Conservation (phyloP, 148 eudicot species). For the Rhododendron ovatum region DNA sequence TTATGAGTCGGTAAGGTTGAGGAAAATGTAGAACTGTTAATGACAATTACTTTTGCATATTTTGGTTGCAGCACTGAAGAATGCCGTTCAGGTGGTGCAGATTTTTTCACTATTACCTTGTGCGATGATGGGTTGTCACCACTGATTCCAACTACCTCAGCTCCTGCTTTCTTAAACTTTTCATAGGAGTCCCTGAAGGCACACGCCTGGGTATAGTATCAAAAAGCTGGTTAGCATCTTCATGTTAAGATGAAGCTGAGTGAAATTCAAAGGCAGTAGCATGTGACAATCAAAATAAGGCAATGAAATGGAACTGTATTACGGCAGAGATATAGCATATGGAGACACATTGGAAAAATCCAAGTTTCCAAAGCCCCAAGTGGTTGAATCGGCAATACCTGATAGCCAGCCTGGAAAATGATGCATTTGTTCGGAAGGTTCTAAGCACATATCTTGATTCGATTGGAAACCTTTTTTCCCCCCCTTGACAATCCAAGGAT, state of each 20-base stretch:
- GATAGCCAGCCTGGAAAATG: not conserved
- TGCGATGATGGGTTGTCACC: constrained; percentile 83
- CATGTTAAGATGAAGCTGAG: not conserved
- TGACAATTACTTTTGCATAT: not conserved
- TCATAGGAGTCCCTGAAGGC: constrained; percentile 98
- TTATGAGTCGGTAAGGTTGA: not conserved
- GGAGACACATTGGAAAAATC: not conserved
- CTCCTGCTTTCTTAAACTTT: constrained; percentile 98
- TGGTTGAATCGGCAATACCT: not conserved
- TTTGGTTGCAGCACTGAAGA: too few relatives aligned
- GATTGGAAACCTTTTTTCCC: not conserved
- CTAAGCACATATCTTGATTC: not conserved
- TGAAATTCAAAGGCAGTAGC: not conserved
- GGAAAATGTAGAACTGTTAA: not conserved
- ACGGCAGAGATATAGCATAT: not conserved
- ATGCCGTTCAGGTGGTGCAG: too few relatives aligned
- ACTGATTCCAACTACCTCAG: constrained; percentile 89
- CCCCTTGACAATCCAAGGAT: not conserved
- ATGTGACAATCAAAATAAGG: too few relatives aligned
- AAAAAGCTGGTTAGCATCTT: not conserved
- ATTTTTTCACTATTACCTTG: constrained; percentile 50
- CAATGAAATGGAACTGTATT: not conserved
- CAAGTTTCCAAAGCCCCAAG: not conserved
- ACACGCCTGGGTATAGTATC: constrained; percentile 58
- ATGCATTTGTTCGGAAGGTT: not conserved